These are phyloP conservation scores for Proliferodiscus dingleyae DNA, from an alignment of 2,329 filamentous ascomycete species.

Conservation along the genomic window DNA sequence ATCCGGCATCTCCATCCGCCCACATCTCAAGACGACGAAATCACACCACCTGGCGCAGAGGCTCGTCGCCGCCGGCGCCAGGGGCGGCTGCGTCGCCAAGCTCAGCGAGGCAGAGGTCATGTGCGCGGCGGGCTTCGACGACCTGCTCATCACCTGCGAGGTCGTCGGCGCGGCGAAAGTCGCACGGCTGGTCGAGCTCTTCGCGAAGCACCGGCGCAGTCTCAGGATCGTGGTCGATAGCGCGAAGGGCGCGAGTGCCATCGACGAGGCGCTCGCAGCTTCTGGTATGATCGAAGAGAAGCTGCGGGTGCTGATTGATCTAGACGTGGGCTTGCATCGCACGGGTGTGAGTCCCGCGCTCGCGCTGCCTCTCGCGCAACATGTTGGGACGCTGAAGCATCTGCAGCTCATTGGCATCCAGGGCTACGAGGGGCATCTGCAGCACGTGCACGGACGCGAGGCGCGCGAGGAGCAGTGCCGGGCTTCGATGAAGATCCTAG, in stretches of 20 bases:
- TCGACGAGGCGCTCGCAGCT: conserved; percentile 37
- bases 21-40: conserved; percentile 51
- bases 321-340: conserved; percentile 47
- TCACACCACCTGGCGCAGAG: conserved; percentile 40
- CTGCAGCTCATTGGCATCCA: conserved; percentile 45
- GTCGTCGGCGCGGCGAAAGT: conserved; percentile 45
- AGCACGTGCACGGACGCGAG: conserved; percentile 43
- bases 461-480: conserved; percentile 40
- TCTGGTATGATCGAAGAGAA: conserved; percentile 35
- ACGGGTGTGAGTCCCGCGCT: conserved; percentile 42
- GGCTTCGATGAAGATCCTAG: conserved; percentile 41
- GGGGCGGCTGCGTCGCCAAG: conserved; percentile 48
- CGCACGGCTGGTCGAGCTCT: conserved; percentile 40
- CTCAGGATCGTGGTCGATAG: conserved; percentile 47
- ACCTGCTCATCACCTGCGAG: conserved; percentile 48
- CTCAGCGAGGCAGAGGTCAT: conserved; percentile 43
- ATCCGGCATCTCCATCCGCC: conserved; percentile 29
- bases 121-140: conserved; percentile 40
- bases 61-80: conserved; percentile 42
- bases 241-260: conserved; percentile 39
- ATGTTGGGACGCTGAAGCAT: conserved; percentile 34
- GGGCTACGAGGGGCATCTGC: conserved; percentile 49
- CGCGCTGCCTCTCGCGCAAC: conserved; percentile 36
- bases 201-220: conserved; percentile 32
- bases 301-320: conserved; percentile 41